Evolutionary conservation across 768 basidiomycete species (phyloP), one percentile per base, ranked within the genome.

Genomic region (Boletus patriciae): DNA sequence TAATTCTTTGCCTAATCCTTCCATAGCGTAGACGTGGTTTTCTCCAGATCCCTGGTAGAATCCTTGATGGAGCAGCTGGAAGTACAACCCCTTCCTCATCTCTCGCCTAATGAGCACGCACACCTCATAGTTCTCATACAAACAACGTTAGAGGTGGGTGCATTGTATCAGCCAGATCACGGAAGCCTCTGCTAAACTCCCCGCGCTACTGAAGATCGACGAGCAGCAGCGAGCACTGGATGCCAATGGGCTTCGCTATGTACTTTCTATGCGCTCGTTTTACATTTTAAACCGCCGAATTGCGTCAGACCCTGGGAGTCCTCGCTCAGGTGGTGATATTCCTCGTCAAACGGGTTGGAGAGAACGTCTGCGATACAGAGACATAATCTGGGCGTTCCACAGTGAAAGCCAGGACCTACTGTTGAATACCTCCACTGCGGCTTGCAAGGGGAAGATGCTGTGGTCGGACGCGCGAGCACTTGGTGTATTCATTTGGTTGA

Each of bases 321-420:
- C 82, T 36, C 67, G 71, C 23, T 80, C 80, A 9, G 76, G 71
- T 3, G 77, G 70, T 34, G 61, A 70, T 2, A 67, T 76, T 15
- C 76, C 76, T n/a, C 74, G 75, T 36, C 74, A 74, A 59, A 80
- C 82, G 40, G 84, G 80, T 29, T 79, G 83, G 63, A 77, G 92
- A 63, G 85, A 88, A 66, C 82, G 92, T n/a, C 78, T 96, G 46
- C 84, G 92, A 21, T 94, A 90, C 71, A 85, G 97, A 34, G 96
- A 99, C 70, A 92, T 98, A 77, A 80, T 98, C 27, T 99, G 96
- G 95, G 96, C 95, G 0, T 95, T 89, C 69, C 90, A 97, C 64
- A 97, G 94, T 66, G 94, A 97, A 72, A 92, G 87, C 66, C 94
- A 99, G 65, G 92, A 90, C 18, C 70, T 98, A 44, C 72, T 99